Evolutionary conservation across 805 yeast species (phyloP), one percentile per base, ranked within the genome.

Genomic region (Jamesozyma lodderae): DNA sequence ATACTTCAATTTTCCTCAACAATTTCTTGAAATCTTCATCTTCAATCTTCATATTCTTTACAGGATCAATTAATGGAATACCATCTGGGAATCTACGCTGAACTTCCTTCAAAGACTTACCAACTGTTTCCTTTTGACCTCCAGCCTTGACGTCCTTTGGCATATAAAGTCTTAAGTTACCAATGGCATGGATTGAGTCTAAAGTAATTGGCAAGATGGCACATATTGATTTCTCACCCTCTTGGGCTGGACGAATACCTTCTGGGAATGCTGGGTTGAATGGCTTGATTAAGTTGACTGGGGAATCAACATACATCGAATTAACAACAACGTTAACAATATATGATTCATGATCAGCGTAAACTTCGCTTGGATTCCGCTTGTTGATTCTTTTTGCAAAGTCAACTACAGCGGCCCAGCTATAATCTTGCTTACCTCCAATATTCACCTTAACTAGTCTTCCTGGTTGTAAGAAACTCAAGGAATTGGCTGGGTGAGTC

Each of bases 401-500:
- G 33, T 77, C 75, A 9, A 83, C 77, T 10, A 88, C 92, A 55
- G 84, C 81, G 41, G 90, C 96, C 98, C 98, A 92, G n/a, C 96
- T 96, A 57, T 87, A 94, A 43, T 86, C 82, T 33, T 72, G 61
- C 6, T 64, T 66, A 16, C 60, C 63, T 20, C 49, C 57, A 35
- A 88, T 69, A 38, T 69, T 70, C 10, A 88, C 75, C 49, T 78
- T 76, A 24, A 88, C 63, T 41, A 92, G 71, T 60, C 98, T 75
- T 22, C 99, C 99, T 13, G 84, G 78, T 59, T 87, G 94, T 51
- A 92, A 66, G 57, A 83, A 94, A 20, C 83, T 82, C 39, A 90
- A 67, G 16, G 80, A 71, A 59, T 90, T 78, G 4, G 90, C 81
- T 0, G 99, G 99, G 59, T 92, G 97, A 0, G 95, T 80, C 14